Conservation (phyloP, 1,284 basidiomycete genomes). For the Fistulinella cinereoalba region DNA sequence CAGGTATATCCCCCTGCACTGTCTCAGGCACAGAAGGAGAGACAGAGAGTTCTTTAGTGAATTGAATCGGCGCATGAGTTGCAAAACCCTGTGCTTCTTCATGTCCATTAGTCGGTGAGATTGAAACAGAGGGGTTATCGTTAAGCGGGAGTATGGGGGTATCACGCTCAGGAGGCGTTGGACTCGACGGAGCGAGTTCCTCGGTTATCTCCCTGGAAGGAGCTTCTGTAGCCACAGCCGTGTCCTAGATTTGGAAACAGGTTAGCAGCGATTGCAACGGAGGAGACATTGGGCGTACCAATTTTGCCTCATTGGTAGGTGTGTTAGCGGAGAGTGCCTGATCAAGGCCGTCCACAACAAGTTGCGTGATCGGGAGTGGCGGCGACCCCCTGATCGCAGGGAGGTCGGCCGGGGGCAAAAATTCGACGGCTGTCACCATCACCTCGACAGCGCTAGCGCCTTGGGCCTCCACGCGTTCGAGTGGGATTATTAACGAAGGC, state of each 20-base stretch:
- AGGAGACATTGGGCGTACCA: conserved; percentile 11
- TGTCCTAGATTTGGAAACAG: conserved; percentile 15
- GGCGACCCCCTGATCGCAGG: conserved; percentile 5
- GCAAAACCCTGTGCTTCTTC: conserved; percentile 3
- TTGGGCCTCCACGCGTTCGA: background rate
- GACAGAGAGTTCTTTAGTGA: background rate
- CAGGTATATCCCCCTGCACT: background rate
- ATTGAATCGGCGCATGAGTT: conserved; percentile 3
- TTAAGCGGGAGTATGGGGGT: conserved; percentile 39
- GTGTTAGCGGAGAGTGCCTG: conserved; percentile 40
- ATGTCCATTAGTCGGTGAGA: conserved; percentile 8
- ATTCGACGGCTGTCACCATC: conserved; percentile 30
- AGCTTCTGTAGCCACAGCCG: conserved; percentile 23
- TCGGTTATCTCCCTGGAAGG: conserved; percentile 4
- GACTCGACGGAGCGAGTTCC: background rate
- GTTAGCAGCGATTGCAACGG: background rate
- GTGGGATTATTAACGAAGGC: conserved; percentile 16
- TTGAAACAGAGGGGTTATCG: conserved; percentile 15
- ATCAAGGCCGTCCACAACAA: conserved; percentile 36
- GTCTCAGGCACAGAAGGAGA: background rate
- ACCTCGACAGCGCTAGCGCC: conserved; percentile 16
- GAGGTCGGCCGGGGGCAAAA: conserved; percentile 16
- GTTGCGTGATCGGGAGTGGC: conserved; percentile 13
- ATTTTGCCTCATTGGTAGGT: conserved; percentile 11
- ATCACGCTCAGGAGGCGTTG: conserved; percentile 6